Conservation (phyloP, 2,329 filamentous ascomycete genomes). For the Paecilomyces sp. region DNA sequence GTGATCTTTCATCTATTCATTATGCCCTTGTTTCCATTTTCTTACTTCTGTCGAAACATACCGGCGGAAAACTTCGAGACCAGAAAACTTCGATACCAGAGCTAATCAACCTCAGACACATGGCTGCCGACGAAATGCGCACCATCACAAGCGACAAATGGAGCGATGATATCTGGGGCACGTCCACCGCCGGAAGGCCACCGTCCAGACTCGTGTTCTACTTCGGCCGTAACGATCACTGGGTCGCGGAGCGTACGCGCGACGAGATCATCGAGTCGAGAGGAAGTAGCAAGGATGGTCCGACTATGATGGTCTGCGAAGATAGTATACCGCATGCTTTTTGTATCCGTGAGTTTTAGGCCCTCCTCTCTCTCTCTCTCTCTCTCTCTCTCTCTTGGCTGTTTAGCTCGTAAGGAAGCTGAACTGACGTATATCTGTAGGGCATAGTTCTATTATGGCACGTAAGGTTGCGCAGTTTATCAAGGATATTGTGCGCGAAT, state of each 20-base stretch:
- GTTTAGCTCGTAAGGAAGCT: neutral
- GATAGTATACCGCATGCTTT: slow-evolving; percentile 53
- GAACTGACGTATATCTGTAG: neutral
- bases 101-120: slow-evolving; percentile 34
- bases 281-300: slow-evolving; percentile 27
- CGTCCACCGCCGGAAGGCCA: slow-evolving; percentile 20
- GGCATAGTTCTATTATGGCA: slow-evolving; percentile 2
- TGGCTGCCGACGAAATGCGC: slow-evolving; percentile 53
- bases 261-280: slow-evolving; percentile 43
- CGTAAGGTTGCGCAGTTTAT: neutral
- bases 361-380: neutral
- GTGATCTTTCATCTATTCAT: neutral
- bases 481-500: neutral
- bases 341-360: slow-evolving; percentile 42
- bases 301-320: slow-evolving; percentile 50
- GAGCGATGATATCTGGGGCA: slow-evolving; percentile 54
- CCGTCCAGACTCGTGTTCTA: slow-evolving; percentile 49
- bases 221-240: slow-evolving; percentile 54
- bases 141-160: slow-evolving; percentile 51
- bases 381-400: neutral
- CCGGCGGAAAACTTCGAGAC: too few species aligned
- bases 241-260: slow-evolving; percentile 53
- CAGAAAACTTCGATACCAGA: neutral
- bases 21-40: neutral
- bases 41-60: neutral